These are phyloP conservation scores for Ustilago trichophora DNA, from an alignment of 1,284 basidiomycete species.

Conservation along the genomic window DNA sequence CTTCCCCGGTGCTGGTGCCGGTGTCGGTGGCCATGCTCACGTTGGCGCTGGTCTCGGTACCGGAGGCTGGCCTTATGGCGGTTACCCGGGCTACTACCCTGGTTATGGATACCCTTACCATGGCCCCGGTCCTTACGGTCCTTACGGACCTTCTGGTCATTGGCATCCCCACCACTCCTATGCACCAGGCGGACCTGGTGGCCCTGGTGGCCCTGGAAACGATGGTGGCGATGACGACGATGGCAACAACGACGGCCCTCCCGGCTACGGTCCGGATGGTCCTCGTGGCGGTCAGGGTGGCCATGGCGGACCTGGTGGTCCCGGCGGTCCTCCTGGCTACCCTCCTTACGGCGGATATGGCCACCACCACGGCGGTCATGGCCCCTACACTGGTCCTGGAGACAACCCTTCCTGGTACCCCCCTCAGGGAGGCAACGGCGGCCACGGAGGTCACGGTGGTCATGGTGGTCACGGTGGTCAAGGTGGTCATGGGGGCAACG, in stretches of 20 bases:
- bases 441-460: neutral
- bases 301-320: neutral
- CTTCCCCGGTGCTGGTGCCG: neutral
- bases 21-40: neutral
- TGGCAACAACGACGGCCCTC: slow-evolving; percentile 1
- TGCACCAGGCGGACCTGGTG: no score
- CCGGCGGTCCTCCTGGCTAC: neutral
- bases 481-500: slow-evolving; percentile 1
- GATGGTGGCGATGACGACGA: neutral
- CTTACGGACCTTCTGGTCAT: neutral
- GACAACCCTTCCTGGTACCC: no score
- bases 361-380: no score
- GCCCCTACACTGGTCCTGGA: no score
- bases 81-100: neutral
- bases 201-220: slow-evolving; percentile 9
- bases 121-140: neutral
- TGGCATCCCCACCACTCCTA: no score
- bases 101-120: neutral
- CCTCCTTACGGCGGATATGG: neutral
- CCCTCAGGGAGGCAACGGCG: neutral
- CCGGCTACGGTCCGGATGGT: neutral
- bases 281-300: neutral
- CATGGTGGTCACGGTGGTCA: neutral
- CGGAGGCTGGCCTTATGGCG: no score
- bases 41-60: no score